Evolutionary conservation across 1,139 yeast genomes (phyloP).

Genomic region (Zygosaccharomyces sapae): DNA sequence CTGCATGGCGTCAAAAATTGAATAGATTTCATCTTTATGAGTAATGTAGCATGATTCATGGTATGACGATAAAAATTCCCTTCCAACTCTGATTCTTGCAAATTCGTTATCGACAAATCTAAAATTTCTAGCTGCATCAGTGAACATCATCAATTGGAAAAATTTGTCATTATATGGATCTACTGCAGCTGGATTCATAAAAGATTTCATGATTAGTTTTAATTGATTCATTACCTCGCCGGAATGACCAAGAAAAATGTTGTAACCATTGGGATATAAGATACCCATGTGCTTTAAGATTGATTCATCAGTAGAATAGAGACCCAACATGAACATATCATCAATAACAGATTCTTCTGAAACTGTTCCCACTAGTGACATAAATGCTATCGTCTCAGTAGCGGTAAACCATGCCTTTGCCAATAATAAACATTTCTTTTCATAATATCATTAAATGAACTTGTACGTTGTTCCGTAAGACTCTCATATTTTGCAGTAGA

Average conservation of each 20-base stretch:
- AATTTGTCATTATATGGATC: slow-evolving; percentile 14
- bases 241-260: slow-evolving; percentile 49
- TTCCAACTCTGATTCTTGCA: slow-evolving; percentile 7
- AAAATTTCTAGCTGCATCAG: slow-evolving; percentile 12
- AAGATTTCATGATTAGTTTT: slow-evolving; percentile 29
- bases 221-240: slow-evolving; percentile 32
- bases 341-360: slow-evolving; percentile 50
- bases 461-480: slow-evolving; percentile 32
- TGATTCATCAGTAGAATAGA: slow-evolving; percentile 25
- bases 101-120: slow-evolving; percentile 9
- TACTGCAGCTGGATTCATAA: not conserved
- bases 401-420: slow-evolving; percentile 61
- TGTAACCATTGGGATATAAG: slow-evolving; percentile 44
- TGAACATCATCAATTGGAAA: slow-evolving; percentile 6
- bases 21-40: slow-evolving; percentile 7
- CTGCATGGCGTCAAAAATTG: slow-evolving; percentile 14
- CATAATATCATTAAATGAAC: slow-evolving; percentile 5
- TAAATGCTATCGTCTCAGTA: slow-evolving; percentile 56
- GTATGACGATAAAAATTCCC: not conserved
- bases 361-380: slow-evolving; percentile 51
- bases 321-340: slow-evolving; percentile 39
- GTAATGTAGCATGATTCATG: slow-evolving; percentile 3
- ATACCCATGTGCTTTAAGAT: slow-evolving; percentile 43
- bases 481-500: slow-evolving; percentile 48
- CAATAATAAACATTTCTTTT: slow-evolving; percentile 38